phyloP scores from a whole-genome alignment of 805 yeast genomes.

The Brettanomyces custersianus region DNA sequence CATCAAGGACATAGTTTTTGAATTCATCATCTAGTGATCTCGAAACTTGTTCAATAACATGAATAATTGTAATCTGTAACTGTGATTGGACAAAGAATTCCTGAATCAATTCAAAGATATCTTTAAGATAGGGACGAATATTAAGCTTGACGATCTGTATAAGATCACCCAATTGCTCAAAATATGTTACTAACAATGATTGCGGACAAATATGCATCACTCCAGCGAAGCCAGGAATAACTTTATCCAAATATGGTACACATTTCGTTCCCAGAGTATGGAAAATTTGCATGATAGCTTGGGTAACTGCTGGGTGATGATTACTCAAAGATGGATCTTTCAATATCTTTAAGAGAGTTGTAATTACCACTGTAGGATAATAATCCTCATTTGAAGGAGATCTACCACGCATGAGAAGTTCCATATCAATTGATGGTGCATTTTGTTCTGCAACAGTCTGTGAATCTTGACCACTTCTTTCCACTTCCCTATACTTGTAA shows the following conservation, averaged over 20 bases:
- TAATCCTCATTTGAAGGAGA: constrained; percentile 90
- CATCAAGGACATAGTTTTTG: constrained; percentile 69
- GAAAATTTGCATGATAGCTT: constrained; percentile 86
- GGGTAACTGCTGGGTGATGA: constrained; percentile 89
- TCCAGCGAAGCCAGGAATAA: constrained; percentile 76
- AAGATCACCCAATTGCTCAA: constrained; percentile 77
- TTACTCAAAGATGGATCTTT: constrained; percentile 77
- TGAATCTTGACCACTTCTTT: constrained; percentile 36
- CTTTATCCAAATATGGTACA: constrained; percentile 79
- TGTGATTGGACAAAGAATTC: constrained; percentile 60
- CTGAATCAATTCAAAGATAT: constrained; percentile 64
- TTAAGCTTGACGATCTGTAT: constrained; percentile 82
- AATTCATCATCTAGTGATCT: constrained; percentile 88
- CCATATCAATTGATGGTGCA: constrained; percentile 86
- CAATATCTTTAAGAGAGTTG: constrained; percentile 71
- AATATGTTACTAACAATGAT: constrained; percentile 75
- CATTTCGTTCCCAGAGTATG: constrained; percentile 83
- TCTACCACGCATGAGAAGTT: constrained; percentile 85
- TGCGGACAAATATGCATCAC: constrained; percentile 81
- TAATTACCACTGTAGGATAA: constrained; percentile 90
- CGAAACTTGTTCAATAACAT: constrained; percentile 75
- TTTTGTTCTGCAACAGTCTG: constrained; percentile 55
- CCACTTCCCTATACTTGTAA: constrained; percentile 87
- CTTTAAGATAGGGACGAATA: constrained; percentile 71
- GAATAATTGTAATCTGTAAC: constrained; percentile 70